Evolutionary conservation across 2,329 filamentous ascomycete genomes (phyloP), one percentile per base, ranked within the genome.

Genomic region (Claviceps sp.): DNA sequence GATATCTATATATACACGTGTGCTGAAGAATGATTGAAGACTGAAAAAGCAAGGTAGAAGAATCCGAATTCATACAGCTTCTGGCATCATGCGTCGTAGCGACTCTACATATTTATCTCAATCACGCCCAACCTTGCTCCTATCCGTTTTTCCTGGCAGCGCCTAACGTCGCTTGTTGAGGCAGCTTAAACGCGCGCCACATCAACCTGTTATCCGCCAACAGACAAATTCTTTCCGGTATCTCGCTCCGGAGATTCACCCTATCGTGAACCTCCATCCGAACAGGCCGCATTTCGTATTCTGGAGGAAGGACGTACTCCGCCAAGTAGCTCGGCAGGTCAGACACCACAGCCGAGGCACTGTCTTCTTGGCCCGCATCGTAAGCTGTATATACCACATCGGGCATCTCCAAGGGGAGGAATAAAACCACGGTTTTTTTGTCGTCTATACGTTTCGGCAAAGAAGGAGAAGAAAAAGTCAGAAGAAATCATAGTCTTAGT

Each of bases 261-360:
- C 63, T 66, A 37, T 69, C 69, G 47, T 73, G 70, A 6, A 78
- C 70, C 54, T 79, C 73, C 73, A 82, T 78, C 50, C 69, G 68
- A 2, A 71, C 61, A 0, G 76, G 76, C 11, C 57, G 61, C 48
- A 62, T 52, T 2, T 58, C 34, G 6, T 60, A 58, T 26, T 54
- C 61, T 13, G 56, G 57, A 1, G 66, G 66, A 6, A 70, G 58
- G 0, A 47, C 51, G 47, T 62, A 64, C 42, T 55, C 45, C 7
- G 26, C 26, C 20, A 61, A 62, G 1, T 34, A 47, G 2, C 61
- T 55, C 2, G 51, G 29, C 29, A 34, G 29, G 29, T 34, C 29
- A 34, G 29, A 50, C 1, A 57, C 50, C 16, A 60, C 50, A 3
- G 34, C 45, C 4, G 52, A 13, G 0, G 45, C 45, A 11, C 58